A percentile compares a stretch with the other conserved stretches of the same genome.
Evolutionary conservation across 2,329 filamentous ascomycete species (phyloP).

Genomic region (Verticillium longisporum): DNA sequence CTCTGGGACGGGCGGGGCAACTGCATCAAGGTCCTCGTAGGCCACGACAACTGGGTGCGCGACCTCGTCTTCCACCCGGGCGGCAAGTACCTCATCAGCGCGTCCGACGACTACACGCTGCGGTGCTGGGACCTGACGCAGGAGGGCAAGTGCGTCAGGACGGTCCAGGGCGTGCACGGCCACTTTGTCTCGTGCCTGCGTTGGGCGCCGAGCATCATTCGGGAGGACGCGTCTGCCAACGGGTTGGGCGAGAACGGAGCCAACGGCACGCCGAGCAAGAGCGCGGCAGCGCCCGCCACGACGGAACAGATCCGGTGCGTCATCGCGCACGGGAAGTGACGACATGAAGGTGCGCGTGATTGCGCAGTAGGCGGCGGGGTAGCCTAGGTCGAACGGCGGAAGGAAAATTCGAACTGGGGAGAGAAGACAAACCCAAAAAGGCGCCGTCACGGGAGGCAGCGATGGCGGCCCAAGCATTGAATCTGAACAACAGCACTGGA

Average conservation of each 20-base stretch:
- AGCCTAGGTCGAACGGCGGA: neutral
- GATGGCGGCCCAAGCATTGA: neutral
- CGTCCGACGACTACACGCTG: constrained; percentile 84
- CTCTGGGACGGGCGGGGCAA: constrained; percentile 84
- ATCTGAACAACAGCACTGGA: neutral
- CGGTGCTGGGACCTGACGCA: constrained; percentile 91
- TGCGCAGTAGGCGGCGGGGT: constrained; percentile 39
- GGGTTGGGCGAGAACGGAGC: constrained; percentile 26
- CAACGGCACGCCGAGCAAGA: constrained; percentile 38
- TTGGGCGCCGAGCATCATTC: constrained; percentile 75
- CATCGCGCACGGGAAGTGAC: constrained; percentile 80
- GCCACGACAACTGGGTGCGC: constrained; percentile 93
- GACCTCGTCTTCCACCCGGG: constrained; percentile 83
- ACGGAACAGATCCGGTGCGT: constrained; percentile 66
- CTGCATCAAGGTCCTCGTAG: constrained; percentile 74
- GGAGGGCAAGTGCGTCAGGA: constrained; percentile 84
- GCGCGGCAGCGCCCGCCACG: constrained; percentile 30
- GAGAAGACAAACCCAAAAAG: neutral
- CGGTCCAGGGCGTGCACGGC: constrained; percentile 66
- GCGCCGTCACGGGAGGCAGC: neutral
- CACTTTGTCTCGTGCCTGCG: constrained; percentile 82
- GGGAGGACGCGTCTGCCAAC: constrained; percentile 41
- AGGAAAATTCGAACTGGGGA: neutral
- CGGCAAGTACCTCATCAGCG: constrained; percentile 82
- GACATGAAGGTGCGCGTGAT: constrained; percentile 76